These are phyloP conservation scores for Calonectria crousiana DNA, from an alignment of 2,329 filamentous ascomycete genomes.

Conservation along the genomic window DNA sequence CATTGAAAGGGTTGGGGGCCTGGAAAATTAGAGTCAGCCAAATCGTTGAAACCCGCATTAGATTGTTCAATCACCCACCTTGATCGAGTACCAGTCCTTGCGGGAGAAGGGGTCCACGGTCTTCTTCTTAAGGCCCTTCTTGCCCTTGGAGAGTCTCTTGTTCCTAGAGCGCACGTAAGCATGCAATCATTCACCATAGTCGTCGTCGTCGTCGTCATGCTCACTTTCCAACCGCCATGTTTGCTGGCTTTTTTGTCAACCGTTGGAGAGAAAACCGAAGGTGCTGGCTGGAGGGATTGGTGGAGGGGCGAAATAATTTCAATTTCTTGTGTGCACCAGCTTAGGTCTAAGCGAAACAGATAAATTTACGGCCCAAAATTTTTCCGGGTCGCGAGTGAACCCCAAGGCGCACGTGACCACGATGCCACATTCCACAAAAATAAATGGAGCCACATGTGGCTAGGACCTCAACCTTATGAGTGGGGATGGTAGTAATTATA, in stretches of 20 bases:
- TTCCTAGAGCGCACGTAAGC: slow-evolving; percentile 72
- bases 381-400: slow-evolving; percentile 41
- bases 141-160: slow-evolving; percentile 99
- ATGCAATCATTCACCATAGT: slow-evolving; percentile 14
- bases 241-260: slow-evolving; percentile 63
- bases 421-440: neutral
- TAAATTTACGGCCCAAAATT: slow-evolving; percentile 44
- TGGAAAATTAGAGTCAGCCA: slow-evolving; percentile 50
- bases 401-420: slow-evolving; percentile 36
- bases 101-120: slow-evolving; percentile 96
- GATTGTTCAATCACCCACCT: slow-evolving; percentile 65
- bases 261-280: slow-evolving; percentile 58
- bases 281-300: slow-evolving; percentile 56
- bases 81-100: slow-evolving; percentile 99
- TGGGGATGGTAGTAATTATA: neutral
- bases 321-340: slow-evolving; percentile 55
- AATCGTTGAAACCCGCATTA: neutral
- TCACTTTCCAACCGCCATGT: slow-evolving; percentile 73
- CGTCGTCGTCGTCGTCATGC: slow-evolving; percentile 41
- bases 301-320: slow-evolving; percentile 57
- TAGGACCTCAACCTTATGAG: neutral
- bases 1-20: slow-evolving; percentile 95
- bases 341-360: slow-evolving; percentile 54
- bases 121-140: slow-evolving; percentile 99
- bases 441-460: neutral